A percentile compares a stretch with the other conserved stretches of the same genome.
These are phyloP conservation scores for Solanum chilense DNA, from an alignment of 257 asterid species.

Conservation along the genomic window DNA sequence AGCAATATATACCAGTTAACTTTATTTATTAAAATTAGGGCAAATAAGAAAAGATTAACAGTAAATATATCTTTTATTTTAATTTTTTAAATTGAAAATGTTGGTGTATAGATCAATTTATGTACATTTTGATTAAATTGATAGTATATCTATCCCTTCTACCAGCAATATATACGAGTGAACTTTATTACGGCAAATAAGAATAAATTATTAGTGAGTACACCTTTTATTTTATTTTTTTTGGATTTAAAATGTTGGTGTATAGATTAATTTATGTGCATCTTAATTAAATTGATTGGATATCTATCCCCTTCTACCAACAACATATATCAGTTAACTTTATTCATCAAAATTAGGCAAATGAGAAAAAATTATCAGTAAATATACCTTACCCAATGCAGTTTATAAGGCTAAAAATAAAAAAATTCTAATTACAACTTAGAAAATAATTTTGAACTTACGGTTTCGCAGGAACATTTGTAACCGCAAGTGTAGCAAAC, in stretches of 20 bases:
- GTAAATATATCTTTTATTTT: not conserved
- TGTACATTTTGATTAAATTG: too few species aligned
- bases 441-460: not conserved
- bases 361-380: not conserved
- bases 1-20: rapidly evolving
- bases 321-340: rapidly evolving
- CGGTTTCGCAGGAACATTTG: conserved; percentile 79
- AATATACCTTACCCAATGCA: not conserved
- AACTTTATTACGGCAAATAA: too few species aligned
- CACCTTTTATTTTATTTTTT: not conserved
- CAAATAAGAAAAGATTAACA: not conserved
- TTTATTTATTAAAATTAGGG: not conserved
- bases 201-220: too few species aligned
- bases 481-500: conserved; percentile 68
- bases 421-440: not conserved
- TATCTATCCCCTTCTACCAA: rapidly evolving
- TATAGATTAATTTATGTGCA: not conserved
- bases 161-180: too few species aligned
- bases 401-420: not conserved
- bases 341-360: not conserved
- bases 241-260: not conserved
- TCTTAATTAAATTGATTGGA: not conserved
- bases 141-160: too few species aligned
- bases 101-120: too few species aligned
- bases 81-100: too few species aligned